Base-by-base conservation (phyloP, 371 early-diverging fungal genomes). In the Mortierella sp. region DNA sequence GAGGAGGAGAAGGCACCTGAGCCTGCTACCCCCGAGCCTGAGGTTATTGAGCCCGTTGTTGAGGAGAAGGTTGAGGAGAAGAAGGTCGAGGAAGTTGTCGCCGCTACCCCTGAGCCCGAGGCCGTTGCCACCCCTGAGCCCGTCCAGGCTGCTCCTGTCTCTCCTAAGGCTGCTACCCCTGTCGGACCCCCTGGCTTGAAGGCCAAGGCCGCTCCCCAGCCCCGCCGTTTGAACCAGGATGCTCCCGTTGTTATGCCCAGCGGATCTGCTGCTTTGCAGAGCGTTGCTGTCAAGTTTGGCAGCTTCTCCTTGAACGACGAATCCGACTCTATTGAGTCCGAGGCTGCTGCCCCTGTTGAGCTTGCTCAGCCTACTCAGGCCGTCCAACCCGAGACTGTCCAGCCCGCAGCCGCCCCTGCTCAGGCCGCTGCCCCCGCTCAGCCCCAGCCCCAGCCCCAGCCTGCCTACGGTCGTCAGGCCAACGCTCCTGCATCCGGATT, bases 161-260 rank as follows among this genome's bases (percentile, higher is more conserved):
- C 75, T 8, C 74, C 74, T 21, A 74, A 74, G 74, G 71, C 75
- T 44, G 21, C 79, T 26, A 31, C 88, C 42, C 68, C 68, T 68
- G 77, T 79, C 21, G 87, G 88, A 28, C 91, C 92, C 21, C 91
- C 91, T 24, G 91, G 91, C 55, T 83, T 90, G 45, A 89, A 88
- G 80, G 68, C 68, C 44, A 89, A 88, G 77, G 75, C 79, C 42
- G 75, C 89, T 24, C 65, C 80, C 75, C 75, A 72, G 45, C 50
- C 82, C 16, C 92, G 89, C 80, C 91, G 89, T 76, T 92, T 95
- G 77, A 94, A 95, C 80, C 96, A 96, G 88, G 96, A 96, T 80
- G 94, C 94, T 13, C 93, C 96, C 57, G 96, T 97, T 38, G 96
- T 96, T 21, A 95, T 96, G 94, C 97, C 97, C 3, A 90, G 89